These are phyloP conservation scores for Mucor plumbeus DNA, from an alignment of 371 early-diverging fungal genomes.

Conservation along the genomic window DNA sequence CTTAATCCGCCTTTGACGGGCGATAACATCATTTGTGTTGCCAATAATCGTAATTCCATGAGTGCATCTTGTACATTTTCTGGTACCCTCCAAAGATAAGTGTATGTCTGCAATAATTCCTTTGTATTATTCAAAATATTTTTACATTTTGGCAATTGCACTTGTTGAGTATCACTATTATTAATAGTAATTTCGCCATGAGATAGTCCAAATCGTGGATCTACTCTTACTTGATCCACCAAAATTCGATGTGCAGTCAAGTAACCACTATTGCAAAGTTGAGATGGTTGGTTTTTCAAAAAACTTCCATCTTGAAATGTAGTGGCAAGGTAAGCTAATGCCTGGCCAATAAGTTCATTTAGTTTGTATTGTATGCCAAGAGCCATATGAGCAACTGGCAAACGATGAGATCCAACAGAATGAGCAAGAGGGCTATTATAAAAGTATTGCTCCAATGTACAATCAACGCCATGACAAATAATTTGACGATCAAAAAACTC, in stretches of 20 bases:
- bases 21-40: slow-evolving; percentile 9
- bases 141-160: neutral
- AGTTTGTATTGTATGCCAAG: slow-evolving; percentile 36
- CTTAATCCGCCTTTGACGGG: neutral
- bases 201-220: slow-evolving; percentile 14
- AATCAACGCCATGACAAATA: slow-evolving; percentile 24
- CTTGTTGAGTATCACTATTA: neutral
- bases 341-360: slow-evolving; percentile 31
- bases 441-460: slow-evolving; percentile 24
- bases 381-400: slow-evolving; percentile 35
- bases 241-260: slow-evolving; percentile 15
- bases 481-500: slow-evolving; percentile 36
- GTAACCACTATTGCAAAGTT: neutral
- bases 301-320: slow-evolving; percentile 24
- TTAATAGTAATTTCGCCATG: neutral
- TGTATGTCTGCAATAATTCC: slow-evolving; percentile 11
- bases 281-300: neutral
- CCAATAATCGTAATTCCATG: slow-evolving; percentile 8
- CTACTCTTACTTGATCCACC: slow-evolving; percentile 13
- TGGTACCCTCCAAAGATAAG: slow-evolving; percentile 10
- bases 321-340: slow-evolving; percentile 36
- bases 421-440: slow-evolving; percentile 13
- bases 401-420: slow-evolving; percentile 29
- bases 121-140: slow-evolving; percentile 4
- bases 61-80: neutral